Conservation (phyloP, 257 asterid genomes). For the Salvia rosmarinus region DNA sequence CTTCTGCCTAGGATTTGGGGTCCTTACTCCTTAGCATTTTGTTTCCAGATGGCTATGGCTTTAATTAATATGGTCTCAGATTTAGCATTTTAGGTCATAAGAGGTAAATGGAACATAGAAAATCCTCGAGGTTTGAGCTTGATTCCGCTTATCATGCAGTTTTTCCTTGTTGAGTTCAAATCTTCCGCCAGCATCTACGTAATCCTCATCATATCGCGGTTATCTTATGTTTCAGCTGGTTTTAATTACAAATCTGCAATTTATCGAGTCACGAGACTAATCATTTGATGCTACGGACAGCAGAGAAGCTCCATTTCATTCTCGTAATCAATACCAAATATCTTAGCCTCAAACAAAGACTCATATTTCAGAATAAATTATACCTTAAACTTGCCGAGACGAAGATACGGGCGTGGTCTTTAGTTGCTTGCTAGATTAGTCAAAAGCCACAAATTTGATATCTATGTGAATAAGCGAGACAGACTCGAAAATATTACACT, state of each 20-base stretch:
- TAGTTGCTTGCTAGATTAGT: not conserved
- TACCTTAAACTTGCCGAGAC: not conserved
- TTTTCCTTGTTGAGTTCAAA: constrained; percentile 7
- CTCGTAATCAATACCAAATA: not conserved
- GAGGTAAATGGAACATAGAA: not conserved
- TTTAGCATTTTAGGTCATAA: not conserved
- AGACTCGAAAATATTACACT: constrained; percentile 3
- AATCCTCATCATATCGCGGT: not conserved
- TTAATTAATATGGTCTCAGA: not conserved
- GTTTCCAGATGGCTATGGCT: not conserved
- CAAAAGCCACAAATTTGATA: not conserved
- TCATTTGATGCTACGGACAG: not conserved
- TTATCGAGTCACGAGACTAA: not conserved
- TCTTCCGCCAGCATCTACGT: not conserved
- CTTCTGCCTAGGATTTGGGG: not conserved
- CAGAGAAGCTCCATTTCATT: not conserved
- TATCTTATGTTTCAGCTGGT: constrained; percentile 7
- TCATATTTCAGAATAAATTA: not conserved
- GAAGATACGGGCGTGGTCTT: not conserved
- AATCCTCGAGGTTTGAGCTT: constrained; percentile 16
- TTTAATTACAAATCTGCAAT: not conserved
- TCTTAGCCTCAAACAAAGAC: not conserved
- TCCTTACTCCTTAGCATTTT: not conserved
- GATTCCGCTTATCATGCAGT: not conserved
- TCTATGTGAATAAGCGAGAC: not conserved